Percentiles rank a stretch among this genome's conserved stretches.
These are phyloP conservation scores for Phlegmacium glaucopus DNA, from an alignment of 768 basidiomycete species.

Conservation along the genomic window DNA sequence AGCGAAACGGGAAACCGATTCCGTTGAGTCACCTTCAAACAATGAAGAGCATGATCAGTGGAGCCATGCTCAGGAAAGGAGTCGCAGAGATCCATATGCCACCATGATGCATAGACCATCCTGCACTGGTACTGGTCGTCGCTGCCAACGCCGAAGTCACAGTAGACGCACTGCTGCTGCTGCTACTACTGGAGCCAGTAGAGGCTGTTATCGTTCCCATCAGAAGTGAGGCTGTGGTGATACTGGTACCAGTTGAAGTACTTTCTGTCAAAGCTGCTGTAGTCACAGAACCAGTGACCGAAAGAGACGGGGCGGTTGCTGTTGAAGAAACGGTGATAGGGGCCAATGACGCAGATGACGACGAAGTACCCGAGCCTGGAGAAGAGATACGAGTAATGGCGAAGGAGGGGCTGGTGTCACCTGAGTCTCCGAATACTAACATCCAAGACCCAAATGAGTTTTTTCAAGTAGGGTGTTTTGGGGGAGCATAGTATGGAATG, in stretches of 20 bases:
- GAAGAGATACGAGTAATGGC: constrained; percentile 51
- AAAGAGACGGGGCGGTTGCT: constrained; percentile 25
- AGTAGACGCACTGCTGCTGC: constrained; percentile 8
- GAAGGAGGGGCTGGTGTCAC: constrained; percentile 57
- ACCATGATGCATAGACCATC: constrained; percentile 18
- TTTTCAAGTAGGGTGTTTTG: no score
- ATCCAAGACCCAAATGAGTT: constrained; percentile 5
- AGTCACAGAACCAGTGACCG: constrained; percentile 29
- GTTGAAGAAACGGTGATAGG: constrained; percentile 18
- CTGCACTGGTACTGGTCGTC: constrained; percentile 24
- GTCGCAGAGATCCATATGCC: constrained; percentile 4
- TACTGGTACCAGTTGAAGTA: constrained; percentile 3
- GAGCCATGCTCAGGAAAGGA: constrained; percentile 15
- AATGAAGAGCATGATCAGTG: constrained; percentile 15
- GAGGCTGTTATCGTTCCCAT: constrained; percentile 6
- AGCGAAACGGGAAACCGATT: no score
- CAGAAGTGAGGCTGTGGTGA: constrained; percentile 7
- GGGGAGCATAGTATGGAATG: neutral
- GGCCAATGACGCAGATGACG: constrained; percentile 10
- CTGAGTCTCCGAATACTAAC: constrained; percentile 66
- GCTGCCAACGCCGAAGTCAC: constrained; percentile 11
- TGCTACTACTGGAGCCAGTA: constrained; percentile 1
- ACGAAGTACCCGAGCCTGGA: constrained; percentile 4
- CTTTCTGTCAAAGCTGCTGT: constrained; percentile 17
- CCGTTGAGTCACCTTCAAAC: no score